A percentile compares a stretch with the other conserved stretches of the same genome.
Evolutionary conservation across 176 grass and related monocot species (phyloP).

Genomic region (Oropetium thomaeum): DNA sequence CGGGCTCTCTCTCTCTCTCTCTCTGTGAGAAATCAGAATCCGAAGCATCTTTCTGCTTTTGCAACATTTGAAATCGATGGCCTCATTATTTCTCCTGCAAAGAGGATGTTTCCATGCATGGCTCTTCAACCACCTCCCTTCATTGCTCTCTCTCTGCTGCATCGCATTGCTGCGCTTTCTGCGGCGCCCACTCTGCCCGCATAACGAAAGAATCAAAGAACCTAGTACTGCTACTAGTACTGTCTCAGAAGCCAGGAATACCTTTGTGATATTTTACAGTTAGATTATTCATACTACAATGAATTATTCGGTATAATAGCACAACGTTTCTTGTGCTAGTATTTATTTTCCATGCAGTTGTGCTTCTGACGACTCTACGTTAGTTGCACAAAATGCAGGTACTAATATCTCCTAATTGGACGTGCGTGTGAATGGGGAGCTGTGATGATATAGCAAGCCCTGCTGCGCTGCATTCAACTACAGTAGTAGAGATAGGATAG

Average conservation of each 20-base stretch:
- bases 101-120: conserved; percentile 41
- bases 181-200: not conserved
- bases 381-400: not conserved
- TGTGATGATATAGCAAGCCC: not conserved
- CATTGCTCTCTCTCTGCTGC: not conserved
- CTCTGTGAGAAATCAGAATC: too few species aligned
- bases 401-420: not conserved
- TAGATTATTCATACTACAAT: too few species aligned
- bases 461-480: conserved; percentile 3
- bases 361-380: not conserved
- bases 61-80: conserved; percentile 52
- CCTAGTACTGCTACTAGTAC: too few species aligned
- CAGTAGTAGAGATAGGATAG: too few species aligned
- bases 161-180: not conserved
- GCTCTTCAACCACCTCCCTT: not conserved
- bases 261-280: too few species aligned
- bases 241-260: not conserved
- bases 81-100: conserved; percentile 43
- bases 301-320: too few species aligned
- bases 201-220: not conserved
- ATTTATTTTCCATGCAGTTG: too few species aligned
- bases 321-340: not conserved
- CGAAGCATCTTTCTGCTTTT: conserved; percentile 7
- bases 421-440: not conserved
- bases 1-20: too few species aligned